Evolutionary conservation across 768 basidiomycete genomes (phyloP).

Genomic region (Lyophyllum shimeji): DNA sequence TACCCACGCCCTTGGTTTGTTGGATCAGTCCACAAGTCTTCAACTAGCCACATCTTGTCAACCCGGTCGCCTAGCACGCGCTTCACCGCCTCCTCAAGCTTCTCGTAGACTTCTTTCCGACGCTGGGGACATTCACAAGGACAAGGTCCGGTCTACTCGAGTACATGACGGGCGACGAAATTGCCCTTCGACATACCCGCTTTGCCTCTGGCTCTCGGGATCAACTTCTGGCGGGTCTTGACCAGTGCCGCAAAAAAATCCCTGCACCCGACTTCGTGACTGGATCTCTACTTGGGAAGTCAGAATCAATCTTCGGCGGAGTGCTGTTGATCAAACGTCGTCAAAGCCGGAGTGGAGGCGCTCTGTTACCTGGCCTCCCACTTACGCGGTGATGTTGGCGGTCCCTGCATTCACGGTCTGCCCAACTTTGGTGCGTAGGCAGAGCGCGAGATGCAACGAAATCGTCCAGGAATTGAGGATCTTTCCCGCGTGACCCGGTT

Average conservation of each 20-base stretch:
- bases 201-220: constrained; percentile 1
- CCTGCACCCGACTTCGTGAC: not conserved
- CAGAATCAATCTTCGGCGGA: not conserved
- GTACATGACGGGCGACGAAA: not conserved
- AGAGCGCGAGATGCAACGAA: constrained; percentile 8
- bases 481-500: not conserved
- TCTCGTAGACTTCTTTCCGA: constrained; percentile 18
- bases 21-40: constrained; percentile 28
- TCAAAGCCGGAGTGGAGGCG: not conserved
- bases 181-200: not conserved
- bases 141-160: not conserved
- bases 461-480: constrained; percentile 3
- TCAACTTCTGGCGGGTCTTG: not conserved
- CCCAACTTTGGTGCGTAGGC: constrained; percentile 20
- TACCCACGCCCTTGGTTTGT: constrained; percentile 27
- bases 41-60: constrained; percentile 30
- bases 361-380: not conserved
- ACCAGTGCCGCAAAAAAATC: not conserved
- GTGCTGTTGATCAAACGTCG: not conserved
- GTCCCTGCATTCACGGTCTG: constrained; percentile 24
- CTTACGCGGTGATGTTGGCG: constrained; percentile 24
- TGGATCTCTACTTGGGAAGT: not conserved
- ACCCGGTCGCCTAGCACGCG: constrained; percentile 23
- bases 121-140: constrained; percentile 14
- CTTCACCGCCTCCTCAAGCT: constrained; percentile 21